phyloP scores from a whole-genome alignment of 495 filamentous ascomycete genomes.

The Aspergillus steynii region DNA sequence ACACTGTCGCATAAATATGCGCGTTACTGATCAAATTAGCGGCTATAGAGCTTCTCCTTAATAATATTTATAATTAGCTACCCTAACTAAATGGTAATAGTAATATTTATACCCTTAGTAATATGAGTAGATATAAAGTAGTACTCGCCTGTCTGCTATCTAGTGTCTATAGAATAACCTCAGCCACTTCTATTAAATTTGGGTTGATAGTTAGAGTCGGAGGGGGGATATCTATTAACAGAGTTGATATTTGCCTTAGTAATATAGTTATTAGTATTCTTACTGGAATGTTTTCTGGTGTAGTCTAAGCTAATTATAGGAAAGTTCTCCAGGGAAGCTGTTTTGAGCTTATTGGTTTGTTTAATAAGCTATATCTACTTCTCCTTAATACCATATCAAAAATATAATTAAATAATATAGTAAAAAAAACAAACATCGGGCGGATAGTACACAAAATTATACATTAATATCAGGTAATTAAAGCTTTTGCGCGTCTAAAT shows the following conservation, averaged over 20 bases:
- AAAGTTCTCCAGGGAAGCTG: slow-evolving; percentile 26
- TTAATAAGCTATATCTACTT: slow-evolving; percentile 11
- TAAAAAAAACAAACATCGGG: slow-evolving; percentile 23
- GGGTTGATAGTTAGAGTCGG: slow-evolving; percentile 38
- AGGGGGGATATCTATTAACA: slow-evolving; percentile 27
- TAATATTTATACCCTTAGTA: slow-evolving; percentile 32
- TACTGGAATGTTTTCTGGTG: slow-evolving; percentile 23
- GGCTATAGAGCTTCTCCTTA: not conserved
- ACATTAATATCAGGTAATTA: not conserved
- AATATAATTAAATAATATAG: slow-evolving; percentile 10
- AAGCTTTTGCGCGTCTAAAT: slow-evolving; percentile 13
- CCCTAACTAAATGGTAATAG: slow-evolving; percentile 16
- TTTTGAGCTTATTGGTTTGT: slow-evolving; percentile 18
- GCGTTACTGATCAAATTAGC: not conserved
- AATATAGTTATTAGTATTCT: slow-evolving; percentile 29
- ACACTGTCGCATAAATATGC: slow-evolving; percentile 4
- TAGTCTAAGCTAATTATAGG: slow-evolving; percentile 46
- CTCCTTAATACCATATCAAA: slow-evolving; percentile 18
- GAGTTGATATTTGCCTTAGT: slow-evolving; percentile 32
- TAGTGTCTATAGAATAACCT: slow-evolving; percentile 22
- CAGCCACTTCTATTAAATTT: slow-evolving; percentile 27
- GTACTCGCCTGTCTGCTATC: slow-evolving; percentile 46
- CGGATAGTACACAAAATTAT: not conserved
- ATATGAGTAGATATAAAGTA: slow-evolving; percentile 43
- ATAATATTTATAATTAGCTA: not conserved